These are phyloP conservation scores for Geranium rotundifolium DNA, from an alignment of 345 rosid species.

Conservation along the genomic window DNA sequence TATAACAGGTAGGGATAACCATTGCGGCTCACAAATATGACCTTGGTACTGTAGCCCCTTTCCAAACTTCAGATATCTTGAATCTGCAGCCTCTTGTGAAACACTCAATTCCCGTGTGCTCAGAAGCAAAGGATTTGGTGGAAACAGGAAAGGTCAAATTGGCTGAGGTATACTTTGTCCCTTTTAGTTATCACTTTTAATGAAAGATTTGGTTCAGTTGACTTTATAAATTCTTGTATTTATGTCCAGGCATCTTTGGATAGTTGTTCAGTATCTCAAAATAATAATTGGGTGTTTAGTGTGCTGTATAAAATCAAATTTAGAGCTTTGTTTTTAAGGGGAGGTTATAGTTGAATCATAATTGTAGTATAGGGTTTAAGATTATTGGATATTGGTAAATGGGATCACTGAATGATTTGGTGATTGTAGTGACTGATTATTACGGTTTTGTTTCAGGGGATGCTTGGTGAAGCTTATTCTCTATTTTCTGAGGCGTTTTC, in stretches of 20 bases:
- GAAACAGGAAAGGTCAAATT: conserved; percentile 88
- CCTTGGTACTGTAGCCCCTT: conserved; percentile 48
- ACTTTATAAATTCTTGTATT: background rate
- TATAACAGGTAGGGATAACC: conserved; percentile 61
- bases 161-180: conserved; percentile 55
- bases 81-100: conserved; percentile 88
- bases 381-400: too few species aligned
- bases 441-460: conserved; percentile 43
- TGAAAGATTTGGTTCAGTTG: background rate
- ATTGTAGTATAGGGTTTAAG: too few species aligned
- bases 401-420: background rate
- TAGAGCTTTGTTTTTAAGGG: too few species aligned
- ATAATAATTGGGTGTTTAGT: background rate
- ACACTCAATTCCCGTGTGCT: conserved; percentile 86
- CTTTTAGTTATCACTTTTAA: background rate
- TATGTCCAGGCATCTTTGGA: background rate
- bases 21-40: conserved; percentile 82
- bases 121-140: conserved; percentile 87
- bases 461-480: conserved; percentile 93
- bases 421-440: background rate
- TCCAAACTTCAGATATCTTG: conserved; percentile 68
- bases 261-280: background rate
- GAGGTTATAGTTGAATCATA: too few species aligned
- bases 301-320: too few species aligned
- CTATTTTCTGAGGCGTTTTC: conserved; percentile 91